A percentile compares a stretch with the other conserved stretches of the same genome.
Conservation (phyloP, 495 filamentous ascomycete genomes). For the Penicillium nucicola region DNA sequence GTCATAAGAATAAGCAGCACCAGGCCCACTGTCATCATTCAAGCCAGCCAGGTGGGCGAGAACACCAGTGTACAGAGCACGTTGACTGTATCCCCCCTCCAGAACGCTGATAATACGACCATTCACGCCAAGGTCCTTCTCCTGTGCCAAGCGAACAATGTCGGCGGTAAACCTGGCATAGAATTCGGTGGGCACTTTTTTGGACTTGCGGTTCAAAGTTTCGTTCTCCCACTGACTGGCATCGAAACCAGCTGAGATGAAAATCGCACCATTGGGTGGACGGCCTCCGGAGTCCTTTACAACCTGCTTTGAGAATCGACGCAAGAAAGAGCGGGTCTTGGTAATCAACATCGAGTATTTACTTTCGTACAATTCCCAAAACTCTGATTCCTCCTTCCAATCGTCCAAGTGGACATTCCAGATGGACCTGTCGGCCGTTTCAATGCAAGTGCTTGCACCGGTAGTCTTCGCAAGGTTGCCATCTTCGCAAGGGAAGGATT, state of each 20-base stretch:
- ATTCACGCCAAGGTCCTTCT: constrained; percentile 71
- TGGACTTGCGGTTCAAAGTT: constrained; percentile 91
- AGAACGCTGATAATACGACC: constrained; percentile 89
- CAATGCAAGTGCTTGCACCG: constrained; percentile 87
- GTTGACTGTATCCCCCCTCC: constrained; percentile 93
- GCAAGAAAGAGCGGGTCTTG: constrained; percentile 75
- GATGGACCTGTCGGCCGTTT: constrained; percentile 86
- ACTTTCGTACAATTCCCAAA: constrained; percentile 81
- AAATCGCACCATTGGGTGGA: constrained; percentile 77
- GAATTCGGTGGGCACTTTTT: constrained; percentile 95
- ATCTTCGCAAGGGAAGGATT: constrained; percentile 90
- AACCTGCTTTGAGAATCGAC: constrained; percentile 61
- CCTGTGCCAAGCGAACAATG: constrained; percentile 74
- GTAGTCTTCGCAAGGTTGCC: constrained; percentile 87
- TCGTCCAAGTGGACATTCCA: constrained; percentile 95
- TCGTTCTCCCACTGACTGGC: constrained; percentile 90
- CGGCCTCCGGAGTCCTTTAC: constrained; percentile 47
- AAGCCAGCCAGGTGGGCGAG: constrained; percentile 84
- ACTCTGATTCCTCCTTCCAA: constrained; percentile 77
- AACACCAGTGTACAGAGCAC: constrained; percentile 82
- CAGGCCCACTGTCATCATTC: constrained; percentile 32
- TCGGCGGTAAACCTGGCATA: constrained; percentile 89
- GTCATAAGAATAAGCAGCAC: constrained; percentile 43
- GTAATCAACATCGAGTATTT: constrained; percentile 73
- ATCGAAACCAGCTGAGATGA: constrained; percentile 94